Percentiles rank a stretch among this genome's conserved stretches.
Evolutionary conservation across 129 eudicot genomes (phyloP).

Genomic region (Ambrosia trifida): DNA sequence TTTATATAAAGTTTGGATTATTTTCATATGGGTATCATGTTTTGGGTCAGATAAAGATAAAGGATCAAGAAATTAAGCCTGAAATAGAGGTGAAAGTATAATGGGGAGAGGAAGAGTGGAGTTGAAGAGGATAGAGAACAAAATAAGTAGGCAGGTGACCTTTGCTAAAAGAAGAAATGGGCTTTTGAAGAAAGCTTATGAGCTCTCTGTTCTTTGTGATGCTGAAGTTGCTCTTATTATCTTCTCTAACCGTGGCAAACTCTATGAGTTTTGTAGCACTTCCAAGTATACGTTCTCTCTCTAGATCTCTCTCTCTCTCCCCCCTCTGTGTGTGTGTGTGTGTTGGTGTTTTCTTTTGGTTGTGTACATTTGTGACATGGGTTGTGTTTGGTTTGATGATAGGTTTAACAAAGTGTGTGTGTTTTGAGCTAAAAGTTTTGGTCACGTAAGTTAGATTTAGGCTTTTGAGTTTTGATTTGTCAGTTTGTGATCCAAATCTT

Average conservation of each 20-base stretch:
- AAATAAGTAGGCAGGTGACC: slow-evolving; percentile 47
- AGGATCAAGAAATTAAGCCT: not conserved
- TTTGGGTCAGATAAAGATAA: slow-evolving; percentile 20
- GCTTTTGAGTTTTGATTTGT: slow-evolving; percentile 23
- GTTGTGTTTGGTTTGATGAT: slow-evolving; percentile 15
- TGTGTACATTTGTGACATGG: slow-evolving; percentile 20
- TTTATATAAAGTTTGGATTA: not conserved
- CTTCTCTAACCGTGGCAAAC: slow-evolving; percentile 58
- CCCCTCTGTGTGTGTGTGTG: not conserved
- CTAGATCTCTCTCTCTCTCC: not conserved
- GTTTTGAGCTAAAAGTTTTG: slow-evolving; percentile 17
- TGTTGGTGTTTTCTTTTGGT: slow-evolving; percentile 14
- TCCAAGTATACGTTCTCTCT: slow-evolving; percentile 55
- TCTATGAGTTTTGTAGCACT: slow-evolving; percentile 65
- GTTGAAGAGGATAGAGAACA: slow-evolving; percentile 52
- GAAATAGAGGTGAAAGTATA: not conserved
- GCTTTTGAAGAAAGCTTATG: slow-evolving; percentile 72
- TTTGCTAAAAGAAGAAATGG: slow-evolving; percentile 73
- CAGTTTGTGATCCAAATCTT: slow-evolving; percentile 21
- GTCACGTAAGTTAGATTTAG: slow-evolving; percentile 22
- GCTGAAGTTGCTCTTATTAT: slow-evolving; percentile 80
- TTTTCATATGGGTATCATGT: slow-evolving; percentile 15
- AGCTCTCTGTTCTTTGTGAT: slow-evolving; percentile 87
- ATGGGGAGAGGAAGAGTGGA: slow-evolving; percentile 55
- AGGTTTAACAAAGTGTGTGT: not conserved